Conservation (phyloP, 345 rosid genomes). For the Syzygium oleosum region DNA sequence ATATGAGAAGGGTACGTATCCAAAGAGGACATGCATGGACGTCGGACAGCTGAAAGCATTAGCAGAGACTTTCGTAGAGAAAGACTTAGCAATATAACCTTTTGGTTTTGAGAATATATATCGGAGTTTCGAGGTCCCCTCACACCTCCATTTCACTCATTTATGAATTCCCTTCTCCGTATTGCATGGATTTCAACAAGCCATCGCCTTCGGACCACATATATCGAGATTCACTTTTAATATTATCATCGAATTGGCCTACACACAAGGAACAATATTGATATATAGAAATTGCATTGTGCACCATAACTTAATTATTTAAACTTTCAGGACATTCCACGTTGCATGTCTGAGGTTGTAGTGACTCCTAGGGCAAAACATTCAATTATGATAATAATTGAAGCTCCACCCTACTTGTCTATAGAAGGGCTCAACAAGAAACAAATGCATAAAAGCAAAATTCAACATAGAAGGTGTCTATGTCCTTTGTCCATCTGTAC, state of each 20-base stretch:
- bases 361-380: neutral
- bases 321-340: neutral
- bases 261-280: neutral
- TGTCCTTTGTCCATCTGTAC: neutral
- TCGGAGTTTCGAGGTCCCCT: neutral
- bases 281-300: neutral
- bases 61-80: neutral
- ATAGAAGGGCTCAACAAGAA: too few species aligned
- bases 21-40: neutral
- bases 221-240: neutral
- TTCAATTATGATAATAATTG: neutral
- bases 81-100: neutral
- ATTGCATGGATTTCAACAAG: neutral
- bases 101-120: neutral
- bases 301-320: rapidly evolving
- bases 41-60: neutral
- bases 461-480: neutral
- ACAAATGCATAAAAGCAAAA: too few species aligned
- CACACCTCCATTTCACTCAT: neutral
- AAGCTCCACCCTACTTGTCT: neutral
- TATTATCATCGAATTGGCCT: neutral
- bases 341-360: neutral
- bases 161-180: neutral
- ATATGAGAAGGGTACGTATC: neutral
- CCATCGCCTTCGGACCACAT: rapidly evolving